phyloP scores from a whole-genome alignment of 176 grass and related monocot genomes.

The Phoenix dactylifera region DNA sequence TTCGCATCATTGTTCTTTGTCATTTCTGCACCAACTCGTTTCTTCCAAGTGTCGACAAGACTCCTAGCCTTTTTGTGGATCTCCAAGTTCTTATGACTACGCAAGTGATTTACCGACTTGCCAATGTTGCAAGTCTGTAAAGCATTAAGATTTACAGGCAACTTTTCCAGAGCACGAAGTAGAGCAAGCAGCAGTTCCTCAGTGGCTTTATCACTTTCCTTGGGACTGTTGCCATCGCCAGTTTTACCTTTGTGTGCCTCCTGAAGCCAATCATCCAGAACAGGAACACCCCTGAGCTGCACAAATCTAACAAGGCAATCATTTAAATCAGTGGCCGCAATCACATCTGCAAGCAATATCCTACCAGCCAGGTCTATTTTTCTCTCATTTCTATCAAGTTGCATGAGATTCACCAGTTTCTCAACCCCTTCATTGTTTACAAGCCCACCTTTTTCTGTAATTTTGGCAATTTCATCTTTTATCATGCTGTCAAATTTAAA shows the following conservation, averaged over 20 bases:
- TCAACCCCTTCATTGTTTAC: conserved; percentile 59
- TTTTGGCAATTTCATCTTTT: conserved; percentile 51
- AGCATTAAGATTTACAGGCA: conserved; percentile 56
- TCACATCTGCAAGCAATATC: conserved; percentile 62
- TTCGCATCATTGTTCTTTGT: conserved; percentile 48
- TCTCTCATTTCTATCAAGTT: conserved; percentile 56
- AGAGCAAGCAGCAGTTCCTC: conserved; percentile 53
- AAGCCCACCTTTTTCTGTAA: conserved; percentile 68
- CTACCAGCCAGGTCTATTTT: conserved; percentile 59
- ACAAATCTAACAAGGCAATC: conserved; percentile 71
- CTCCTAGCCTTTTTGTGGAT: conserved; percentile 53
- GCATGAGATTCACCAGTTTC: conserved; percentile 66
- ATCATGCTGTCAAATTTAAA: conserved; percentile 37
- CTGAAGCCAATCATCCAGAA: conserved; percentile 86
- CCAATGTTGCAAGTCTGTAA: conserved; percentile 58
- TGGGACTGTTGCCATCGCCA: conserved; percentile 61
- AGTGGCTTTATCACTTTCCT: conserved; percentile 53
- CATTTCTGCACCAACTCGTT: conserved; percentile 60
- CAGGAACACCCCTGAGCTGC: conserved; percentile 63
- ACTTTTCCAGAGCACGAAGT: conserved; percentile 45
- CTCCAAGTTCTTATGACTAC: conserved; percentile 42
- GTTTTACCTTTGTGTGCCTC: conserved; percentile 83
- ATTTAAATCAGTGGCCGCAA: conserved; percentile 59
- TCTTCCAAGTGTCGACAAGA: conserved; percentile 68
- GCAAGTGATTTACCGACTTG: conserved; percentile 62